Evolutionary conservation across 352 stramenopile species (phyloP).

Genomic region (Phytophthora citricola): DNA sequence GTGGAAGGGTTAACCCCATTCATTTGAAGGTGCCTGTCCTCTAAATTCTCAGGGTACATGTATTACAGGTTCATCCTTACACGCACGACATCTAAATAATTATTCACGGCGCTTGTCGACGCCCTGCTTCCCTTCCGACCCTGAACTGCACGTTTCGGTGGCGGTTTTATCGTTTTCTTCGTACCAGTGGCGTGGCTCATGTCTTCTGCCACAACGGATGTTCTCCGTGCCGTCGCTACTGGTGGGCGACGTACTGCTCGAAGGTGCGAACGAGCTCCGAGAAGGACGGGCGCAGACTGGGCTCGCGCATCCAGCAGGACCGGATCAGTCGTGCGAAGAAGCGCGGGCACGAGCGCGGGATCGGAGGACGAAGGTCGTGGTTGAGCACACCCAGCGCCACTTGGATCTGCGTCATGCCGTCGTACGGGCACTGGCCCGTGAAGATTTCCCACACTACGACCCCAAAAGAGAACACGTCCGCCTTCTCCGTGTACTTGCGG

Average conservation of each 20-base stretch:
- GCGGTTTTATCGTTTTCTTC: constrained; percentile 21
- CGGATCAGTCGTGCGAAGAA: constrained; percentile 83
- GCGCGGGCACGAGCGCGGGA: constrained; percentile 64
- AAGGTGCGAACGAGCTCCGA: constrained; percentile 63
- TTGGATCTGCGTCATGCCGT: constrained; percentile 91
- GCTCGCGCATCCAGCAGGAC: constrained; percentile 80
- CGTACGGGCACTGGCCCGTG: constrained; percentile 88
- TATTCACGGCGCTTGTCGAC: constrained; percentile 16
- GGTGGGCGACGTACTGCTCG: constrained; percentile 46
- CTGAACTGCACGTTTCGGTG: constrained; percentile 12
- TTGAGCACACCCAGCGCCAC: constrained; percentile 82
- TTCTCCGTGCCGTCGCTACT: constrained; percentile 9
- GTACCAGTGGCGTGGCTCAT: constrained; percentile 21
- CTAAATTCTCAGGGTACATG: background rate
- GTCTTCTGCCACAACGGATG: constrained; percentile 6
- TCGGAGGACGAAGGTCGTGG: constrained; percentile 70
- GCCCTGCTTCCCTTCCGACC: constrained; percentile 11
- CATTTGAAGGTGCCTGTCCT: background rate
- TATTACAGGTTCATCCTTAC: constrained; percentile 14
- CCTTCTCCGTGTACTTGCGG: constrained; percentile 94
- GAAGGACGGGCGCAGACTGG: constrained; percentile 75
- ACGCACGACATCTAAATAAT: constrained; percentile 41
- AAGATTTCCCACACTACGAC: constrained; percentile 96
- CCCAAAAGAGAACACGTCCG: constrained; percentile 93
- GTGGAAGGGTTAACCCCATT: too few relatives aligned